Percentiles rank a stretch among this genome's conserved stretches.
phyloP scores from a whole-genome alignment of 2,329 filamentous ascomycete species.

The Chaetomium olivaceum region DNA sequence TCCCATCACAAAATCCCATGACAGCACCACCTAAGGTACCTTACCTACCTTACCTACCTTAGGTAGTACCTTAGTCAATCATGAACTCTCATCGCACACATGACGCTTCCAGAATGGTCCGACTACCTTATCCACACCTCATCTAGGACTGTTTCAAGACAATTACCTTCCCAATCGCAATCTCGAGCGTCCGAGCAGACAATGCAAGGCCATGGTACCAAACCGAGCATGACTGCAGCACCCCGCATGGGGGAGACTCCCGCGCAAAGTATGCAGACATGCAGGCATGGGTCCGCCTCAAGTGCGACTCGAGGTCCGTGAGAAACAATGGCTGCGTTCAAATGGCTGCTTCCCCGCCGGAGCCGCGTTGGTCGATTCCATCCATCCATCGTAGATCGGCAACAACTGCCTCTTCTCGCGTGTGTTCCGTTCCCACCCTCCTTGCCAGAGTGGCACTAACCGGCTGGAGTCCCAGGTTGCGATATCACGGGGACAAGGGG shows the following conservation, averaged over 20 bases:
- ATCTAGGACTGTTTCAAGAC: constrained; percentile 26
- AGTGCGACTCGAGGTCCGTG: background rate
- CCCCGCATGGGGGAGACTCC: constrained; percentile 6
- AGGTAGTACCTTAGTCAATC: too few species aligned
- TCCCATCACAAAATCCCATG: background rate
- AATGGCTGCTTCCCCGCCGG: constrained; percentile 7
- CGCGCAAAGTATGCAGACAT: background rate
- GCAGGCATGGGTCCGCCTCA: background rate
- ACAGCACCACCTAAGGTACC: too few species aligned
- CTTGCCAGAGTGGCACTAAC: constrained; percentile 3
- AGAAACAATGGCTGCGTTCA: background rate
- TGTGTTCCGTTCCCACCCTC: background rate
- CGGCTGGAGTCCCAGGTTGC: background rate
- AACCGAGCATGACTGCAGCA: constrained; percentile 10
- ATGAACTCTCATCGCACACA: background rate
- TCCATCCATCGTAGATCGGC: constrained; percentile 9
- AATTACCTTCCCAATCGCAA: constrained; percentile 20
- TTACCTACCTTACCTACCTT: too few species aligned
- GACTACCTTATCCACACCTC: constrained; percentile 7
- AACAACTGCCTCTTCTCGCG: constrained; percentile 4
- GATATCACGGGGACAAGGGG: constrained; percentile 4
- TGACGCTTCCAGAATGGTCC: background rate
- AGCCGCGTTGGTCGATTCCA: background rate
- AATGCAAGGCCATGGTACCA: background rate
- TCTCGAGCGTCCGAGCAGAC: background rate